Conservation (phyloP, 805 yeast genomes). For the Metschnikowia sp. region DNA sequence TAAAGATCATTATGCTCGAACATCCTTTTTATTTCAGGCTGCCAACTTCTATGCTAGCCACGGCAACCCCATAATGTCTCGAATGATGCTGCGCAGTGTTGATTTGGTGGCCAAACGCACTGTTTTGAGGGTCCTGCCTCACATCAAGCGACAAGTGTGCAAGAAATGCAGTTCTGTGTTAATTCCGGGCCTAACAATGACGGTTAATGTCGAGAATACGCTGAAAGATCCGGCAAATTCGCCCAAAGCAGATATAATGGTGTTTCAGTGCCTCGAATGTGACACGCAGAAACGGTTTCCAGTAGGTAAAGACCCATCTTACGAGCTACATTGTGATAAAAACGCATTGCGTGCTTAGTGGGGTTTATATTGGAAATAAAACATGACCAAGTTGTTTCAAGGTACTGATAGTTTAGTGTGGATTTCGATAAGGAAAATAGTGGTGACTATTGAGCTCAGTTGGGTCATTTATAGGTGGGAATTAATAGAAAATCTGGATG, state of each 20-base stretch:
- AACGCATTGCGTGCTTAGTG: conserved; percentile 1
- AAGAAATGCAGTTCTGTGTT: conserved; percentile 57
- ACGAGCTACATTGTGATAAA: conserved; percentile 45
- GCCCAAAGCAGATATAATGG: conserved; percentile 44
- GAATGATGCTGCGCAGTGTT: conserved; percentile 53
- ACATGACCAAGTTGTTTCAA: not conserved
- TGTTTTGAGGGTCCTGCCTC: conserved; percentile 62
- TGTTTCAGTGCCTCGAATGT: conserved; percentile 51
- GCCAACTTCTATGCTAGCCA: conserved; percentile 38
- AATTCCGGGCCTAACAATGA: conserved; percentile 46
- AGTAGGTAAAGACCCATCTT: conserved; percentile 52
- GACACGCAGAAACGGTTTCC: conserved; percentile 55
- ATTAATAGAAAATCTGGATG: no score
- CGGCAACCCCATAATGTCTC: conserved; percentile 42
- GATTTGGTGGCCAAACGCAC: conserved; percentile 64
- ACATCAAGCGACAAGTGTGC: conserved; percentile 65
- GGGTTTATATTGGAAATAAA: not conserved
- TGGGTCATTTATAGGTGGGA: no score
- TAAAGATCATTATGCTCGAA: conserved; percentile 57
- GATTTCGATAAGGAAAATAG: no score
- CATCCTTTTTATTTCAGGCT: conserved; percentile 58
- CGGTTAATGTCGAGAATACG: conserved; percentile 38
- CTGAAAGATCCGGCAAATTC: conserved; percentile 27
- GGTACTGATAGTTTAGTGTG: no score
- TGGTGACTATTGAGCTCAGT: no score